Conservation (phyloP, 78 protist species). For the Salpingoeca rosetta region DNA sequence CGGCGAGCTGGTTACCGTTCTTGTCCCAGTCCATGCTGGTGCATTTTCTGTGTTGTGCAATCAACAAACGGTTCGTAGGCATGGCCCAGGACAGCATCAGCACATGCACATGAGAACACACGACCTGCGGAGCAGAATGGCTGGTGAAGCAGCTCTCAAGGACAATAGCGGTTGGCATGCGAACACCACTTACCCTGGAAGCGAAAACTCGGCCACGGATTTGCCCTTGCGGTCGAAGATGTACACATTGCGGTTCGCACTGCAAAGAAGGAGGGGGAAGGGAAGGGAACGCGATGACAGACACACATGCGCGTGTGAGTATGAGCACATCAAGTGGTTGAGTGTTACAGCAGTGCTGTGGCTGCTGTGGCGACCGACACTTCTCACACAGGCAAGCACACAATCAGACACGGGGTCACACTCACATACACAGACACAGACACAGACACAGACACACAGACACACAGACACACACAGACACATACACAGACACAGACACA, state of each 20-base stretch:
- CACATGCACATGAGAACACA: neutral
- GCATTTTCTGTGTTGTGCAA: neutral
- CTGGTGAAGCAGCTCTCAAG: too few species aligned
- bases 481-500: neutral
- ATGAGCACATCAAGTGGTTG: too few species aligned
- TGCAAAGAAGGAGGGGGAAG: neutral
- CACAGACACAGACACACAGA: too few species aligned
- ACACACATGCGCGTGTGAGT: too few species aligned
- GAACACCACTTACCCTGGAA: neutral
- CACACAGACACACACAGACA: neutral
- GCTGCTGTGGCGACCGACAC: too few species aligned
- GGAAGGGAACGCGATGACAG: too few species aligned
- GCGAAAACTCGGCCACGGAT: neutral
- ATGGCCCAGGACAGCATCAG: neutral
- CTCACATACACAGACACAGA: too few species aligned
- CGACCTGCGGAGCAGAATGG: neutral
- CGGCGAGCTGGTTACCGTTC: neutral
- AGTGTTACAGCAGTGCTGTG: too few species aligned
- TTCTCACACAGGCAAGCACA: too few species aligned
- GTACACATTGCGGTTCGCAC: neutral
- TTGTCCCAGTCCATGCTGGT: neutral
- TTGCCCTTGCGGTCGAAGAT: neutral
- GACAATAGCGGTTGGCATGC: neutral
- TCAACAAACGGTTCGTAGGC: too few species aligned
- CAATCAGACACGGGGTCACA: too few species aligned